Conservation (phyloP, 179 eudicot species). For the Monotropa hypopitys region DNA sequence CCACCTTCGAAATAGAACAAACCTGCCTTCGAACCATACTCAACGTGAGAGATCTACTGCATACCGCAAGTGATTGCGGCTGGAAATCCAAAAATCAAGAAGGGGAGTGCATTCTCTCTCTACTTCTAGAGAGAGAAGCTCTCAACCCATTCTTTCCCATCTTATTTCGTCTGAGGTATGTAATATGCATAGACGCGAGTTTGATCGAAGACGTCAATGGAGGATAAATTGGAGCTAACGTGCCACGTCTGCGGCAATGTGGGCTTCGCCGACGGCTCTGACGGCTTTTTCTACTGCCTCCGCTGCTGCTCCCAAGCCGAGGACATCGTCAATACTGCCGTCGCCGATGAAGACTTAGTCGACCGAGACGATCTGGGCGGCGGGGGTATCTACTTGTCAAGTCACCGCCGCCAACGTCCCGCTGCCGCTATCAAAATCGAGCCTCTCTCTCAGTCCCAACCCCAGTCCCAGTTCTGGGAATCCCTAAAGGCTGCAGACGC, state of each 20-base stretch:
- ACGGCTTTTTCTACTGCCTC: constrained; percentile 56
- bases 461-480: constrained; percentile 24
- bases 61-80: too few relatives aligned
- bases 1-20: too few relatives aligned
- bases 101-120: too few relatives aligned
- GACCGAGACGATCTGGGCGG: constrained; percentile 10
- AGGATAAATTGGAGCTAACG: constrained; percentile 1
- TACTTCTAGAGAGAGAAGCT: too few relatives aligned
- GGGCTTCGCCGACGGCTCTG: constrained; percentile 32
- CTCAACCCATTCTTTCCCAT: too few relatives aligned
- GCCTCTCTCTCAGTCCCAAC: constrained; percentile 26
- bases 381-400: constrained; percentile 21
- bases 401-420: constrained; percentile 19
- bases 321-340: constrained; percentile 41
- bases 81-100: too few relatives aligned
- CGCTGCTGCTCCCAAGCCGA: constrained; percentile 46
- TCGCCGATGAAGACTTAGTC: constrained; percentile 49
- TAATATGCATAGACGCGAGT: not conserved
- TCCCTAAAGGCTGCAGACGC: constrained; percentile 8
- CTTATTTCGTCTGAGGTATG: not conserved
- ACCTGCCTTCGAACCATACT: too few relatives aligned
- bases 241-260: constrained; percentile 38
- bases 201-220: not conserved
- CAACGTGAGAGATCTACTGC: too few relatives aligned
- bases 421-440: constrained; percentile 11